Evolutionary conservation across 202 grass and related monocot species (phyloP), one percentile per base, ranked within the genome.

Genomic region (Zoysia matrella): DNA sequence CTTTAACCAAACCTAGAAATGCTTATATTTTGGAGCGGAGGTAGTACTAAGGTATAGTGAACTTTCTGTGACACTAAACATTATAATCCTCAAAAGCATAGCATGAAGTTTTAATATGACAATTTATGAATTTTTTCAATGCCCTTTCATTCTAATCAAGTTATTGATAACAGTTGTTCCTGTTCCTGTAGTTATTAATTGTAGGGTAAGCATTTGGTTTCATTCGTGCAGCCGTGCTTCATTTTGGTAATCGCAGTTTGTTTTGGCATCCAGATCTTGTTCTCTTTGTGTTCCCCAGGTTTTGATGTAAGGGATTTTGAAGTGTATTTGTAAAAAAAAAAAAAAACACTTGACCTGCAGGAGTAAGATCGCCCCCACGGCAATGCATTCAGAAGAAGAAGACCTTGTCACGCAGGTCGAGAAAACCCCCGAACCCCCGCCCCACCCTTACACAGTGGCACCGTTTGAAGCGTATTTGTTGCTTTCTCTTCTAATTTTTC

Each of bases 61-160:
- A 49, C 52, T 45, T 45, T 2, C 54, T 55, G 60, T 77, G 47
- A 51, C 40, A 65, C 52, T 45, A 2, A 44, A 44, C 14, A 42
- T 58, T 56, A 9, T 12, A 3, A 75, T 68, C 44, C 51, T 9
- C 2, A 3, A 65, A 73, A 18, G 11, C 40, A 3, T 41, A 60
- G 53, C 22, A 44, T 44, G 15, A 74, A 55, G 13, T 51, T 1
- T 7, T 69, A 14, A 77, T 3, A 77, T 73, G 14, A 30, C 45
- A 76, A 42, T 15, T 22, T 45, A 47, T 52, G 51, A 75, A 47
- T 47, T 48, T 49, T 0, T 18, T 6, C 36, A 13, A 50, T 68
- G 16, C 69, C 60, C 64, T 13, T 84, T 48, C n/a, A 60, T 42
- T 51, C 72, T 69, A 15, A 40, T 75, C 56, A 44, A 43, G 18